Conservation (phyloP, 2,329 filamentous ascomycete species). For the Ascochyta fabae region DNA sequence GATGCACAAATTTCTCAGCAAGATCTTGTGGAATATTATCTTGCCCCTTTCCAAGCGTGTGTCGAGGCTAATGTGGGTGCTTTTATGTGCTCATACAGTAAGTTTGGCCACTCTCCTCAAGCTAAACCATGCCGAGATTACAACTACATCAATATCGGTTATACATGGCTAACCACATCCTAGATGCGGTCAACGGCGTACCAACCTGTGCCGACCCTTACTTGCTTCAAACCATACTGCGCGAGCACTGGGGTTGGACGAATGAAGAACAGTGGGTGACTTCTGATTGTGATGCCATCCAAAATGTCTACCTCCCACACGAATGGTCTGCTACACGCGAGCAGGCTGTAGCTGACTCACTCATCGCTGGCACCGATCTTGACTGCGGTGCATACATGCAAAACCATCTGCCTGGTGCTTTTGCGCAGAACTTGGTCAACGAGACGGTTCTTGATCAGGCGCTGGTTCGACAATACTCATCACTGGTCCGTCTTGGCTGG, state of each 20-base stretch:
- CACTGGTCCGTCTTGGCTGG: slow-evolving; percentile 60
- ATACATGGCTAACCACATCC: slow-evolving; percentile 46
- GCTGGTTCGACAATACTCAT: slow-evolving; percentile 61
- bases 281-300: slow-evolving; percentile 68
- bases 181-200: slow-evolving; percentile 67
- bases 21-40: slow-evolving; percentile 72
- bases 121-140: too few relatives aligned
- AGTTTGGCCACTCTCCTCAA: background rate
- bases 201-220: slow-evolving; percentile 69
- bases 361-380: slow-evolving; percentile 36
- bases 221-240: slow-evolving; percentile 67
- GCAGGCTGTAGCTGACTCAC: slow-evolving; percentile 32
- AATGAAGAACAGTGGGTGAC: slow-evolving; percentile 67
- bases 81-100: slow-evolving; percentile 62
- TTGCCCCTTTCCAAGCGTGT: slow-evolving; percentile 66
- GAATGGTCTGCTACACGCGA: slow-evolving; percentile 42
- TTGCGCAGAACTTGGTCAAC: slow-evolving; percentile 34
- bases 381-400: slow-evolving; percentile 36
- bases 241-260: slow-evolving; percentile 70
- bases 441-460: slow-evolving; percentile 58
- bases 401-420: slow-evolving; percentile 27
- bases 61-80: slow-evolving; percentile 55
- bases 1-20: slow-evolving; percentile 65
- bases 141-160: too few relatives aligned
- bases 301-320: slow-evolving; percentile 63